Percentiles rank a stretch among this genome's conserved stretches.
Evolutionary conservation across 2,329 filamentous ascomycete genomes (phyloP).

Genomic region (Cordyceps javanica): DNA sequence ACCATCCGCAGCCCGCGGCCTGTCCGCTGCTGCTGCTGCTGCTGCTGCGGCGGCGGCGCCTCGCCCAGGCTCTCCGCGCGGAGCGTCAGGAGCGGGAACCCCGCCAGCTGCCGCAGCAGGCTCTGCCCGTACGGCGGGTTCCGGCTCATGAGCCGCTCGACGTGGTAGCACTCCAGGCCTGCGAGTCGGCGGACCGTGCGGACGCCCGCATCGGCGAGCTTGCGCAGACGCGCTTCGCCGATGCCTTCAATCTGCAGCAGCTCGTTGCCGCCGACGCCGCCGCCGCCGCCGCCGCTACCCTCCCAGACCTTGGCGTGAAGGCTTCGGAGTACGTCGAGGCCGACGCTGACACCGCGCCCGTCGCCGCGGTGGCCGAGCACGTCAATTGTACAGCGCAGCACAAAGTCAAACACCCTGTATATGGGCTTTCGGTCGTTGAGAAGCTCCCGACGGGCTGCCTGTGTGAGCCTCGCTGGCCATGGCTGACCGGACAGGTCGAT

Average conservation of each 20-base stretch:
- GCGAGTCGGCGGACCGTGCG: slow-evolving; percentile 66
- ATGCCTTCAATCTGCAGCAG: slow-evolving; percentile 78
- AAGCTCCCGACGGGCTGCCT: slow-evolving; percentile 27
- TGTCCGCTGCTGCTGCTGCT: not conserved
- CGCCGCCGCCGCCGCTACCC: slow-evolving; percentile 54
- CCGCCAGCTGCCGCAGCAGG: slow-evolving; percentile 55
- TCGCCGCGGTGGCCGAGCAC: slow-evolving; percentile 43
- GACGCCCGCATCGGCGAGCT: slow-evolving; percentile 65
- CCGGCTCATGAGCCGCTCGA: slow-evolving; percentile 70
- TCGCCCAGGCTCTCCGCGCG: slow-evolving; percentile 19
- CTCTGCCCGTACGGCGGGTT: slow-evolving; percentile 79
- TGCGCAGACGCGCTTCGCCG: slow-evolving; percentile 68
- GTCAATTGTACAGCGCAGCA: slow-evolving; percentile 33
- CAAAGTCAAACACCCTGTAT: slow-evolving; percentile 26
- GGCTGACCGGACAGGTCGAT: slow-evolving; percentile 59
- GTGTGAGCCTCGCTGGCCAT: slow-evolving; percentile 45
- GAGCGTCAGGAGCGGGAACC: slow-evolving; percentile 58
- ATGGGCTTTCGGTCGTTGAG: slow-evolving; percentile 26
- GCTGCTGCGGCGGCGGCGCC: not conserved
- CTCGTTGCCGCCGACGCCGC: slow-evolving; percentile 62
- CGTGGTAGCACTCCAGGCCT: slow-evolving; percentile 57
- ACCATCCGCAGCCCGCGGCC: slow-evolving; percentile 38
- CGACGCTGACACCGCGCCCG: slow-evolving; percentile 58
- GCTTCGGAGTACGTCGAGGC: slow-evolving; percentile 72
- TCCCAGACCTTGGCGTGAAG: slow-evolving; percentile 77